Evolutionary conservation across 2,329 filamentous ascomycete species (phyloP).

Genomic region (Fusarium mexicanum): DNA sequence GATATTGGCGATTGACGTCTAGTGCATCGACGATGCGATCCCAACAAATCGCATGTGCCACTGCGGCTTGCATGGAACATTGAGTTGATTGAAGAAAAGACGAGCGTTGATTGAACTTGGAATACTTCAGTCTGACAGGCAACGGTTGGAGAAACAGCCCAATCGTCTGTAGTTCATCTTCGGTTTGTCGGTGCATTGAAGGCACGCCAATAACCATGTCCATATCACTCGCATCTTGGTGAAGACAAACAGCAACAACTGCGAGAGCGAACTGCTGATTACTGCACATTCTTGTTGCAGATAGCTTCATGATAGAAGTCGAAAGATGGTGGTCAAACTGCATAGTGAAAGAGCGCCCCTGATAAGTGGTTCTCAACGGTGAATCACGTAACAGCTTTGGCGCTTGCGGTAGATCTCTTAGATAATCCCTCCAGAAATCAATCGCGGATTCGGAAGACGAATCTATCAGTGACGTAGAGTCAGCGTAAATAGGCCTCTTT

Average conservation of each 20-base stretch:
- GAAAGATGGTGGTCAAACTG: not conserved
- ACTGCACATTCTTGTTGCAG: not conserved
- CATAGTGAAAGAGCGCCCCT: not conserved
- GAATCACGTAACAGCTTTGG: not conserved
- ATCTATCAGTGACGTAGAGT: not conserved
- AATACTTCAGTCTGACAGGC: not conserved
- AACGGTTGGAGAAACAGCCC: not conserved
- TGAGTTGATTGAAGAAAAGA: not conserved
- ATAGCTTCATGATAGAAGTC: not conserved
- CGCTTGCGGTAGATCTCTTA: not conserved
- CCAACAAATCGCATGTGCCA: not conserved
- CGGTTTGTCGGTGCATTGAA: not conserved
- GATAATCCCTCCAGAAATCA: not conserved
- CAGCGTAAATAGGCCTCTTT: not conserved
- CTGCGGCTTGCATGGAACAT: not conserved
- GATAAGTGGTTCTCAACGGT: not conserved
- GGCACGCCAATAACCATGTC: not conserved
- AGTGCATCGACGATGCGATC: not conserved
- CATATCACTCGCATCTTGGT: not conserved
- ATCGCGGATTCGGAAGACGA: not conserved
- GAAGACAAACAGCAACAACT: not conserved
- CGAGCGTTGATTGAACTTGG: not conserved
- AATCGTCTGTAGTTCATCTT: not conserved
- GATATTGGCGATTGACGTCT: not conserved
- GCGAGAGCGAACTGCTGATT: not conserved